Conservation (phyloP, 106 monocot species). For the Dendrobium huoshanense region DNA sequence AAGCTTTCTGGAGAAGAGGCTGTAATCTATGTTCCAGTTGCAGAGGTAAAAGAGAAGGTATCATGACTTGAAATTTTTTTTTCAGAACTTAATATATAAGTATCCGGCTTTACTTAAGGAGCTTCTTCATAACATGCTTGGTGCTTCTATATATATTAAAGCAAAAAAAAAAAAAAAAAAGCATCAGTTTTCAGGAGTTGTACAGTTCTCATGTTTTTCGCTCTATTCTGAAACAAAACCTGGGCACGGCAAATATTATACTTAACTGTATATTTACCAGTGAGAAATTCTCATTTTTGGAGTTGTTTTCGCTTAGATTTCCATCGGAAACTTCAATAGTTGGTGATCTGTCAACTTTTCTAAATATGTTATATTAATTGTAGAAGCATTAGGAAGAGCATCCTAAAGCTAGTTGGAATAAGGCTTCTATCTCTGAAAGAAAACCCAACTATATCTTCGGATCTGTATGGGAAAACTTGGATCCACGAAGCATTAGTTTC, state of each 20-base stretch:
- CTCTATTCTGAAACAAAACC: background rate
- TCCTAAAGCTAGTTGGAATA: too few relatives aligned
- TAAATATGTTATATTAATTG: too few relatives aligned
- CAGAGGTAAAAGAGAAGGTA: constrained; percentile 41
- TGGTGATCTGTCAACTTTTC: too few relatives aligned
- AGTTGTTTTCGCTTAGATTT: too few relatives aligned
- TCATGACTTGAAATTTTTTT: background rate
- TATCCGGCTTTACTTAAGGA: background rate
- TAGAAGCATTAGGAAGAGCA: too few relatives aligned
- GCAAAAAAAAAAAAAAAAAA: background rate
- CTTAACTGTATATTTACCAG: too few relatives aligned
- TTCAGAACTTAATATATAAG: background rate
- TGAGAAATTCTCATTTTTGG: background rate
- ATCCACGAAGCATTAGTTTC: too few relatives aligned
- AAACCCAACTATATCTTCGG: too few relatives aligned
- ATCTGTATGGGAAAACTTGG: too few relatives aligned
- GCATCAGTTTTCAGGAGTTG: background rate
- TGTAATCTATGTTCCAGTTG: constrained; percentile 53
- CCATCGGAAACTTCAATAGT: too few relatives aligned
- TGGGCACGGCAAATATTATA: background rate
- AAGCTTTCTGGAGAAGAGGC: background rate
- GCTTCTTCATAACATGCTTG: background rate
- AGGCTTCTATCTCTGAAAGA: too few relatives aligned
- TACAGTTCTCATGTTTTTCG: background rate
- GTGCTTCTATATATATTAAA: background rate